Percentiles rank a stretch among this genome's conserved stretches.
These are phyloP conservation scores for Podospora conica DNA, from an alignment of 495 filamentous ascomycete genomes.

Conservation along the genomic window DNA sequence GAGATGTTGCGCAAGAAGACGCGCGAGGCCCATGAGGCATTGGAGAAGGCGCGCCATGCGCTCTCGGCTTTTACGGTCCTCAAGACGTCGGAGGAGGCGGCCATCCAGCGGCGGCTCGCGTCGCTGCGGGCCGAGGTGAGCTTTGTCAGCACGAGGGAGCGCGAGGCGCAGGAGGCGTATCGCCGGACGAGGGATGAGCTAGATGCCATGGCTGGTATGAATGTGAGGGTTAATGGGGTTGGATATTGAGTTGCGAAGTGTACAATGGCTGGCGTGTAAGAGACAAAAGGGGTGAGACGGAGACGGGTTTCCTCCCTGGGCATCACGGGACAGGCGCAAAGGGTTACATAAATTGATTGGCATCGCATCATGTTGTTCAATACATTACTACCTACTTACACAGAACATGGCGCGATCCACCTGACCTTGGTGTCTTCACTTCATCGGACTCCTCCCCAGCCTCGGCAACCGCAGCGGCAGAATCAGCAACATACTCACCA, in stretches of 20 bases:
- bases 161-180: slow-evolving; percentile 87
- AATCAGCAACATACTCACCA: slow-evolving; percentile 44
- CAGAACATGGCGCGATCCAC: background rate
- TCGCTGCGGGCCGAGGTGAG: slow-evolving; percentile 73
- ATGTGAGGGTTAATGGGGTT: slow-evolving; percentile 8
- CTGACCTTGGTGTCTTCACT: background rate
- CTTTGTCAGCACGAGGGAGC: slow-evolving; percentile 75
- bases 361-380: background rate
- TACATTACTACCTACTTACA: background rate
- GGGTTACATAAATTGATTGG: background rate
- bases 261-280: background rate
- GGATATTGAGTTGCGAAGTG: background rate
- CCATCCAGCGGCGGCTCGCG: slow-evolving; percentile 65
- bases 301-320: background rate
- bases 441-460: slow-evolving; percentile 31
- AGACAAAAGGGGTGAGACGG: background rate
- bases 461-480: slow-evolving; percentile 49
- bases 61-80: slow-evolving; percentile 71
- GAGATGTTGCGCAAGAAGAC: slow-evolving; percentile 78
- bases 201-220: slow-evolving; percentile 44
- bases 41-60: slow-evolving; percentile 65
- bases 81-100: slow-evolving; percentile 70
- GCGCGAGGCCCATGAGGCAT: slow-evolving; percentile 65
- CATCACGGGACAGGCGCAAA: background rate
- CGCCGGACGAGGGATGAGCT: slow-evolving; percentile 70